Evolutionary conservation across 202 grass and related monocot species (phyloP), one percentile per base, ranked within the genome.

Genomic region (Setaria italica): DNA sequence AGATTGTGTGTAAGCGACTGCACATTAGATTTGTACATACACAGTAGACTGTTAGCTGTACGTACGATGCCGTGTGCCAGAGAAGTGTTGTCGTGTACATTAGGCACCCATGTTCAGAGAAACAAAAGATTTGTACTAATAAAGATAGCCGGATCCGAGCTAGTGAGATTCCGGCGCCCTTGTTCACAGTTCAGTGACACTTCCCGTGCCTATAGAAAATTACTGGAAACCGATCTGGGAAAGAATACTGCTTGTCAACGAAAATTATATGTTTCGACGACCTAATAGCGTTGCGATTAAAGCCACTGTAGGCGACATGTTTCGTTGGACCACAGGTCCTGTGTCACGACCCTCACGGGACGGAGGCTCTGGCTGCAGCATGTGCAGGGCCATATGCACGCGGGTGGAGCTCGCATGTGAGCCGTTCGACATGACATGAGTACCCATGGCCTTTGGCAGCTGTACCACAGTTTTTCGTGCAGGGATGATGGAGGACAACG

Each of bases 1-100:
- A 58, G 17, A 67, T 74, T 58, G 79, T 70, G 83, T 85, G 50
- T 25, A 60, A 79, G 65, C 42, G 60, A 79, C 21, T 74, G 47
- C 8, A 33, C 48, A 54, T 34, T 78, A 64, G 42, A 78, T 46
- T 30, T 63, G 17, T 39, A 5, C 25, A 25, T 25, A 6, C 7
- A 9, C 5, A 7, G 21, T 17, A 17, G 15, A 64, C 48, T 49
- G 19, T 64, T 79, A 64, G 76, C 25, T 32, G 76, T 64, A 79
- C 15, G 76, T 64, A 64, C 6, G 76, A 14, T 53, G 20, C 41
- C 20, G 32, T 37, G 14, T 39, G 16, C 15, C 6, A 17, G 63
- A 17, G 63, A 25, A 30, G 25, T 25, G 20, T 5, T 70, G 25
- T 6, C 5, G 9, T 11, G 46, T 6, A 5, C n/a, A 35, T 29